Conservation (phyloP, 2,329 filamentous ascomycete genomes). For the Botrytis deweyae region DNA sequence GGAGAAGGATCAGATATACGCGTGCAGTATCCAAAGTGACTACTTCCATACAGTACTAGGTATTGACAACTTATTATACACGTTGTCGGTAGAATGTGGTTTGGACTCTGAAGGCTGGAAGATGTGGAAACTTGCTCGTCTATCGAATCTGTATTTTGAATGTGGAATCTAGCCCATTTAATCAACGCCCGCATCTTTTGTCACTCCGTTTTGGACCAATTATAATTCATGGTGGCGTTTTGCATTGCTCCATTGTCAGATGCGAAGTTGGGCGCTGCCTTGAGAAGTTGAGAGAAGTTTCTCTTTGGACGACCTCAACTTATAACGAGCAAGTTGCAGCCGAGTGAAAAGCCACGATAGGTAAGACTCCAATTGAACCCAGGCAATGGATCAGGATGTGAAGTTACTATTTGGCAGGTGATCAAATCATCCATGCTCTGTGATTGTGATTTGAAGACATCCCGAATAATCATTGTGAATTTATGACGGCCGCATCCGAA, state of each 20-base stretch:
- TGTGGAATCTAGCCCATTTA: constrained; percentile 2
- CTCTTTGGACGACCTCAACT: constrained; percentile 15
- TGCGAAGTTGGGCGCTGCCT: constrained; percentile 18
- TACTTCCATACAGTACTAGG: no score
- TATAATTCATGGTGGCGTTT: background rate
- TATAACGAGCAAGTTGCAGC: constrained; percentile 11
- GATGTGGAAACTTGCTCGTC: constrained; percentile 1
- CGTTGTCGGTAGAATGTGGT: background rate
- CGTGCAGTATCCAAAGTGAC: background rate
- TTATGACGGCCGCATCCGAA: constrained; percentile 2
- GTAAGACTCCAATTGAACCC: constrained; percentile 23
- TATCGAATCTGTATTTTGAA: background rate
- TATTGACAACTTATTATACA: background rate
- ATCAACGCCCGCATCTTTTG: background rate
- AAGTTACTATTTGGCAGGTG: constrained; percentile 19
- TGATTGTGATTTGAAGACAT: constrained; percentile 16
- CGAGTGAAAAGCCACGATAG: constrained; percentile 20
- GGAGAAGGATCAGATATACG: constrained; percentile 1
- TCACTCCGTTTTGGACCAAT: background rate
- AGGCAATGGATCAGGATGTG: constrained; percentile 15
- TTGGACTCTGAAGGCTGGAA: background rate
- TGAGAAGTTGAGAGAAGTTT: constrained; percentile 6
- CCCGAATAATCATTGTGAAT: background rate
- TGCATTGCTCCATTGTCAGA: constrained; percentile 6
- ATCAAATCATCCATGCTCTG: constrained; percentile 21